Conservation (phyloP, 306 rosid species). For the Inga oerstediana region DNA sequence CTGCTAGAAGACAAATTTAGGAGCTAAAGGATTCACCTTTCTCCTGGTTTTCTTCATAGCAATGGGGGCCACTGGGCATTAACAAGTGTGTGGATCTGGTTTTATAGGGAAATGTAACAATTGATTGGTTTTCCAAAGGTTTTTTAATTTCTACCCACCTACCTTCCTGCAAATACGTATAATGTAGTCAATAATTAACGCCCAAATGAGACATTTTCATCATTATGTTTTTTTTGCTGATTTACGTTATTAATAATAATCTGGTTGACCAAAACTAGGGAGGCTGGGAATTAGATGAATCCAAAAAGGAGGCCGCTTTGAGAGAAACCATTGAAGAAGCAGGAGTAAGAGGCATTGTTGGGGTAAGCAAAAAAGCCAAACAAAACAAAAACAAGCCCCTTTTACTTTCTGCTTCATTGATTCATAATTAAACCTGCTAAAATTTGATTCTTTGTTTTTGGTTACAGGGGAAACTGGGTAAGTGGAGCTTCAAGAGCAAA, state of each 20-base stretch:
- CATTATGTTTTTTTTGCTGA: not conserved
- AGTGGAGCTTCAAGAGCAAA: constrained; percentile 91
- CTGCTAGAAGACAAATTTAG: not conserved
- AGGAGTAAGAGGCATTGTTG: constrained; percentile 72
- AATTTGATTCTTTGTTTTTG: not conserved
- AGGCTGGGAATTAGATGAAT: constrained; percentile 89
- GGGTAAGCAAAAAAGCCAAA: constrained; percentile 38
- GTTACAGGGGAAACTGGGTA: constrained; percentile 67
- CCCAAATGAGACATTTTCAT: not conserved
- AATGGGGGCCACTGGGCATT: too few relatives aligned
- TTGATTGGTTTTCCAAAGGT: constrained; percentile 67
- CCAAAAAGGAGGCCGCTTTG: constrained; percentile 78
- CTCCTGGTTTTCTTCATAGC: not conserved
- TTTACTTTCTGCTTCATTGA: not conserved
- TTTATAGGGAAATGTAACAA: not conserved
- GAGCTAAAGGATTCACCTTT: not conserved
- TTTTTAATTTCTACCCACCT: not conserved
- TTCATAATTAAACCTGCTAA: not conserved
- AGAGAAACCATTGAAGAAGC: constrained; percentile 90
- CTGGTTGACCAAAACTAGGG: constrained; percentile 53
- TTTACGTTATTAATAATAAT: not conserved
- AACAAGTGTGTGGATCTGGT: too few relatives aligned
- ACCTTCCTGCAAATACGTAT: not conserved
- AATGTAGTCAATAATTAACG: constrained; percentile 5
- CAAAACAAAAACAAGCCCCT: not conserved